These are phyloP conservation scores for Zygoascus tannicola DNA, from an alignment of 805 yeast genomes.

Conservation along the genomic window DNA sequence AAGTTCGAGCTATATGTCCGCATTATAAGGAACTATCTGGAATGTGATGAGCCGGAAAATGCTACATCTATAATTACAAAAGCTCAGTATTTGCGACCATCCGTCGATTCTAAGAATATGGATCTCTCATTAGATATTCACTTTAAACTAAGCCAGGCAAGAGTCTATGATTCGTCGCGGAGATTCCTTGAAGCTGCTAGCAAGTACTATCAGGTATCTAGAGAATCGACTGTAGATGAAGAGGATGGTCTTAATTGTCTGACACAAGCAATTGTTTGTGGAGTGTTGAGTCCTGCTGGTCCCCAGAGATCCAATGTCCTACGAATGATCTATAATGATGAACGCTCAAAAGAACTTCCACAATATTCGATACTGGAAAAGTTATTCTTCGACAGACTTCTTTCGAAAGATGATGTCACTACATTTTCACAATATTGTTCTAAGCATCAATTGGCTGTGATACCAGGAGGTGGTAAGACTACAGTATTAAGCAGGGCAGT, in stretches of 20 bases:
- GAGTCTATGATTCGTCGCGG: conserved; percentile 23
- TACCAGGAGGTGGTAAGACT: conserved; percentile 16
- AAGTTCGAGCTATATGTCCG: conserved; percentile 19
- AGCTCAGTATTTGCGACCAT: conserved; percentile 20
- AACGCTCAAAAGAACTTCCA: conserved; percentile 13
- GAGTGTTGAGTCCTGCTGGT: conserved; percentile 27
- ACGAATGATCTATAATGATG: conserved; percentile 23
- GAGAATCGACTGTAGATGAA: conserved; percentile 18
- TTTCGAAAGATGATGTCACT: conserved; percentile 20
- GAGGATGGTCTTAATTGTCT: conserved; percentile 21
- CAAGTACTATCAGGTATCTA: conserved; percentile 24
- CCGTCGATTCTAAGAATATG: conserved; percentile 6
- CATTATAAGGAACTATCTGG: conserved; percentile 22
- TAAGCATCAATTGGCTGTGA: conserved; percentile 16
- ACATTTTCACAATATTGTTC: conserved; percentile 15
- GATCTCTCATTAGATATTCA: conserved; percentile 15
- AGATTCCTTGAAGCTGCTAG: conserved; percentile 24
- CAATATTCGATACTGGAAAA: conserved; percentile 20
- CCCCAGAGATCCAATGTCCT: conserved; percentile 23
- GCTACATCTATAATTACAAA: conserved; percentile 21
- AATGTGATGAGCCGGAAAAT: conserved; percentile 20
- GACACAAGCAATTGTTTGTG: conserved; percentile 23
- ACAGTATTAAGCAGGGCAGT: conserved; percentile 24
- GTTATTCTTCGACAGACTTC: conserved; percentile 20
- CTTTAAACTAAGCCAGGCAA: conserved; percentile 26